Conservation (phyloP, 2,329 filamentous ascomycete genomes). For the Raffaelea albimanens region DNA sequence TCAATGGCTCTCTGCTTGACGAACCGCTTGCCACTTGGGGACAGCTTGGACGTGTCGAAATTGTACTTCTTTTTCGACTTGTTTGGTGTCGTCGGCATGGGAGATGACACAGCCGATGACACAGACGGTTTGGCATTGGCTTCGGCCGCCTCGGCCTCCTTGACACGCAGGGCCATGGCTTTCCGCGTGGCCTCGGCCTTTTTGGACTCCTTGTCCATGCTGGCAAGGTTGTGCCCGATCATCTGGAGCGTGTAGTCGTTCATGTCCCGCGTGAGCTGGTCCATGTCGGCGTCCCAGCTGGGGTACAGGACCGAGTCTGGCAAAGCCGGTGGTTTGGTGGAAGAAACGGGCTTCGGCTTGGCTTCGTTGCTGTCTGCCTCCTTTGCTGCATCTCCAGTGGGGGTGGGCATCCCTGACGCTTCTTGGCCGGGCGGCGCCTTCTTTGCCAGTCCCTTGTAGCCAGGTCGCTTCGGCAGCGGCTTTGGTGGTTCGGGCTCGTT, state of each 20-base stretch:
- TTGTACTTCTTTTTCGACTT: too few species aligned
- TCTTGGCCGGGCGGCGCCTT: too few species aligned
- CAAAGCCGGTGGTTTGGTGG: conserved; percentile 10
- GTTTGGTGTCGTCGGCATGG: too few species aligned
- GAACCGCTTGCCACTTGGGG: neutral
- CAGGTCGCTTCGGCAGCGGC: conserved; percentile 9
- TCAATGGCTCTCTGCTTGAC: neutral
- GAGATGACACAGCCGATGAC: too few species aligned
- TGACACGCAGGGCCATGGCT: conserved; percentile 5
- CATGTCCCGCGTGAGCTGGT: conserved; percentile 44
- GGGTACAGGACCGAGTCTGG: conserved; percentile 20
- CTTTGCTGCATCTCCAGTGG: too few species aligned
- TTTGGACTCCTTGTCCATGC: conserved; percentile 27
- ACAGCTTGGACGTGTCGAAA: too few species aligned
- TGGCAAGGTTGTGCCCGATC: conserved; percentile 43
- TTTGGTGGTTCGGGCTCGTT: too few species aligned
- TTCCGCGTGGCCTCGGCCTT: neutral
- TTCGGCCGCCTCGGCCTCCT: conserved; percentile 3
- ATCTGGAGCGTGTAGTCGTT: conserved; percentile 49
- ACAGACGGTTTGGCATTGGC: too few species aligned
- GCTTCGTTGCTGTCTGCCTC: neutral
- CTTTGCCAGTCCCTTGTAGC: too few species aligned
- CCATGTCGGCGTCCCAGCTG: conserved; percentile 32
- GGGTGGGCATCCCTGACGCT: too few species aligned
- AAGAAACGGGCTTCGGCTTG: too few species aligned